Percentiles rank a stretch among this genome's conserved stretches.
phyloP scores from a whole-genome alignment of 2,329 filamentous ascomycete genomes.

The Alternaria brassicicola region DNA sequence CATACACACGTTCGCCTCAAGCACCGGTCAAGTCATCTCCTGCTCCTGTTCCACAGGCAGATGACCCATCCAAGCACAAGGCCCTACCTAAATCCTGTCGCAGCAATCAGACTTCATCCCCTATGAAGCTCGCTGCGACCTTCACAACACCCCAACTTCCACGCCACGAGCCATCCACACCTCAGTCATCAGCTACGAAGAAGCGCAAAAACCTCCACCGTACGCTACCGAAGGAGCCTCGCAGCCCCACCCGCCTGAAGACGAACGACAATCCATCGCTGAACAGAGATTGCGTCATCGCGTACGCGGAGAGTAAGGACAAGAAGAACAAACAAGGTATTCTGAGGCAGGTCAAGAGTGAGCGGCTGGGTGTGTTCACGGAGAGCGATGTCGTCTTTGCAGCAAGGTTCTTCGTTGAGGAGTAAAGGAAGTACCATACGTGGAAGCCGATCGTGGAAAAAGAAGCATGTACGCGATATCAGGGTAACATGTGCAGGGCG shows the following conservation, averaged over 20 bases:
- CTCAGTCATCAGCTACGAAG: conserved; percentile 5
- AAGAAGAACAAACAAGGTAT: conserved; percentile 25
- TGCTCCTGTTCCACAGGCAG: conserved; percentile 8
- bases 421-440: not conserved
- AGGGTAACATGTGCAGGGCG: not conserved
- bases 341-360: conserved; percentile 49
- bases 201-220: conserved; percentile 18
- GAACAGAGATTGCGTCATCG: conserved; percentile 43
- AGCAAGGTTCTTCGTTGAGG: conserved; percentile 49
- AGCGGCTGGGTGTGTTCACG: conserved; percentile 48
- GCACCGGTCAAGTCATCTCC: not conserved
- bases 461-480: not conserved
- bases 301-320: conserved; percentile 38
- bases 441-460: too few relatives aligned
- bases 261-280: conserved; percentile 40
- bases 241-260: conserved; percentile 21
- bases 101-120: not conserved
- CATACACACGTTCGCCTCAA: not conserved
- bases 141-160: not conserved
- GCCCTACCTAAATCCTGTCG: not conserved
- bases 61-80: conserved; percentile 12
- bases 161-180: not conserved
- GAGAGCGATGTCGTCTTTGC: conserved; percentile 52
- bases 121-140: not conserved
- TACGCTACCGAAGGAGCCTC: not conserved